Base-by-base conservation (phyloP, 345 rosid species). In the Euclidium syriacum region DNA sequence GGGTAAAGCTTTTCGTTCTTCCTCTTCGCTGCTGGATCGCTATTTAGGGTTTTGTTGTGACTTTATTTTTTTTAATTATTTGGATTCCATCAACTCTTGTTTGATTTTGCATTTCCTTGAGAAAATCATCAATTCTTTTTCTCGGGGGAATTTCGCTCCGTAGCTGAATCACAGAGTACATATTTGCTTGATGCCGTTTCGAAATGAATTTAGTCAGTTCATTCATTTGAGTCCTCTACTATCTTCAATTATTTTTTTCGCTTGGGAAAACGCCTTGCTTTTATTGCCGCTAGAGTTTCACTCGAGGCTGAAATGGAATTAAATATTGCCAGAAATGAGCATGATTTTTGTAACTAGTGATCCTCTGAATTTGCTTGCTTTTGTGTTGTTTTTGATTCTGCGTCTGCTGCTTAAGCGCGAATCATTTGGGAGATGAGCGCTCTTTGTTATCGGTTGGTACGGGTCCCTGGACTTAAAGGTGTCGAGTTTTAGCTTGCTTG, bases 31-130 rank as follows among this genome's bases (percentile, higher is more conserved):
- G 3, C 8, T 41, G 0, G 49, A 57, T 57, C 62, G 62, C 50
- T 46, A 29, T 29, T 22, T 59, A 59, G 64, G 64, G 62, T 57
- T 57, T 59, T 22, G 5, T 43, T 20, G 3, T 22, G 46, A 35
- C 32, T 0, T 5, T 2, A 9, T 2, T 52, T n/a, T n/a, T n/a
- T n/a, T n/a, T n/a, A n/a, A n/a, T 34, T 29, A 27, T 58, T 18
- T 29, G 5, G 64, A 12, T 17, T 58, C n/a, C 35, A 41, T 57
- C 30, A 57, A 56, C 2, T 39, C 15, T 38, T 16, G 22, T 36
- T 5, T 17, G 43, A 12, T 24, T 38, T 40, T 58, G 14, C 49
- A 59, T 59, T 43, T 42, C 23, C 25, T 7, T 6, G 26, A 20
- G 27, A 58, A 58, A 41, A 8, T 41, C 51, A n/a, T 16, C 63